Base-by-base conservation (phyloP, 768 basidiomycete species). In the Asterophora lycoperdoides region DNA sequence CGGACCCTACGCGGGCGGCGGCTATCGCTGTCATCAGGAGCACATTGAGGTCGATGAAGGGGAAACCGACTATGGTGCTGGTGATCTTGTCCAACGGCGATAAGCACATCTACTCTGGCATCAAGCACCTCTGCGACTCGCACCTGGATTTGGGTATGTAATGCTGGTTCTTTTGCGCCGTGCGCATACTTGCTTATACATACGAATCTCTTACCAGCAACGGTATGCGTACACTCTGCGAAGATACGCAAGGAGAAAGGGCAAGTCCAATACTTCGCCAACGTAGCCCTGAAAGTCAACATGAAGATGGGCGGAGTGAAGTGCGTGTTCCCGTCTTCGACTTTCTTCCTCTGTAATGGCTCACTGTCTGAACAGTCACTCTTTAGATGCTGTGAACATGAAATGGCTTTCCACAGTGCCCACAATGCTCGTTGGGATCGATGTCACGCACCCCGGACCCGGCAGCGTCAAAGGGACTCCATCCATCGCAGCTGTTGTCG, bases 401-500 rank as follows among this genome's bases (percentile, higher is more conserved):
- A 53, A 55, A 6, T 88, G 84, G 86, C 64, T 92, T 41, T 73
- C 63, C 7, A 61, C 73, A 60, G 65, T 61, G 50, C 77, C 77
- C 15, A 91, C 90, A 4, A 92, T 93, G 86, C 59, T 93, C 17
- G 79, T 92, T 9, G 90, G 90, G 1, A 88, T 90, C 59, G 89
- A 78, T 58, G 86, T 88, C 18, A 90, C 86, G 1, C 89, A 92
- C 65, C 88, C 89, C 17, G 85, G 89, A 15, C 82, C 80, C 4
- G 83, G 84, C 1, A 87, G 84, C 49, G 74, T 80, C 53, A 77
- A 74, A 17, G 89, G 87, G 5, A 86, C 85, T 0, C 89, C 89
- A 10, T 89, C 86, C 1, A 84, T 93, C 51, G 88, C 88, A 0
- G 90, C 88, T 4, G 86, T 91, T n/a, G 89, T 91, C 5, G 90